These are phyloP conservation scores for Candida sp. DNA, from an alignment of 1,139 yeast genomes.

Conservation along the genomic window DNA sequence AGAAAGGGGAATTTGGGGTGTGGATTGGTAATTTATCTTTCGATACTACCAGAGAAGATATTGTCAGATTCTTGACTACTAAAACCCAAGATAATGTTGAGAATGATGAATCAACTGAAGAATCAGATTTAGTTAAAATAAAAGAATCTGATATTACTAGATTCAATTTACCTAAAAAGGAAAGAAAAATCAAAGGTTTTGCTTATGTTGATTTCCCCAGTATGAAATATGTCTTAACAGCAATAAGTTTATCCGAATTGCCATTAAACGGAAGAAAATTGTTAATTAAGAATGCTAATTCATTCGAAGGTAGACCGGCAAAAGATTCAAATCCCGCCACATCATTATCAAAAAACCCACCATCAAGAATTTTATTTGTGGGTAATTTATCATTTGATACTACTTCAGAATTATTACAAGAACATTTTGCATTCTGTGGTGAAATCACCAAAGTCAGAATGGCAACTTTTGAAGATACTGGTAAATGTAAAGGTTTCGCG, in stretches of 20 bases:
- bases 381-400: conserved; percentile 94
- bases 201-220: conserved; percentile 86
- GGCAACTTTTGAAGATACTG: conserved; percentile 97
- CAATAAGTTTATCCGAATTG: conserved; percentile 66
- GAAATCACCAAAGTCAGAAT: conserved; percentile 79
- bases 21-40: conserved; percentile 95
- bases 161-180: conserved; percentile 64
- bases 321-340: conserved; percentile 36
- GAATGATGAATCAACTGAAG: conserved; percentile 23
- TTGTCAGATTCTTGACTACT: conserved; percentile 58
- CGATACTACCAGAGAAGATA: conserved; percentile 76
- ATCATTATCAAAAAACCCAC: conserved; percentile 66
- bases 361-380: conserved; percentile 84
- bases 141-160: conserved; percentile 52
- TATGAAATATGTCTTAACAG: conserved; percentile 58
- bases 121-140: conserved; percentile 36
- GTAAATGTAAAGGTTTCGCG: conserved; percentile 96
- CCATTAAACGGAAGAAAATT: conserved; percentile 80
- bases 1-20: conserved; percentile 64
- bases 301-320: conserved; percentile 87
- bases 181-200: conserved; percentile 73
- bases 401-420: conserved; percentile 72
- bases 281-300: conserved; percentile 75
- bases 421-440: conserved; percentile 80
- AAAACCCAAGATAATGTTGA: conserved; percentile 43